Base-by-base conservation (phyloP, 2,329 filamentous ascomycete species). In the Hypoxylon sp. region DNA sequence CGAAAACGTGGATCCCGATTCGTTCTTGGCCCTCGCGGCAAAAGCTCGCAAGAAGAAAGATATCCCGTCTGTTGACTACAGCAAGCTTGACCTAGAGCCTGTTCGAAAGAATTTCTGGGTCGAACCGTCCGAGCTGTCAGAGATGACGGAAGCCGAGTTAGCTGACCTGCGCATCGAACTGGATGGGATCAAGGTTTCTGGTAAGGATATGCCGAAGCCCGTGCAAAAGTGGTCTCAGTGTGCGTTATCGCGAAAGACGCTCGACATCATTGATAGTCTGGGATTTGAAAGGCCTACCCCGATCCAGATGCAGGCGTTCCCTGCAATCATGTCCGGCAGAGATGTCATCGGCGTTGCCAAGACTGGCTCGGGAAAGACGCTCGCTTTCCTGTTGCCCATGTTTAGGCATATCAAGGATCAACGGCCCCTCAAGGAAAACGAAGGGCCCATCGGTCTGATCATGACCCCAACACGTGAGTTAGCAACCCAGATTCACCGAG, bases 381-480 rank as follows among this genome's bases (percentile, higher is more conserved):
- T 98, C 68, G 95, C 95, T 4, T 99, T 98, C 72, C 78, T 97
- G 24, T 83, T 99, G 40, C 95, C 95, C 31, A 97, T 98, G 92
- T 97, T 99, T 73, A 87, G 95, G 53, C 95, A 99, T 73, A 97
- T 98, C 77, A 95, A 94, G 75, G 95, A 98, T 70, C 95, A 99
- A 72, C 82, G 87, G 46, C 87, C 90, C 0, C 79, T 97, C 15
- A 90, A 90, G 68, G 87, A 90, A 38, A 87, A 89, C 61, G 95
- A 99, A 72, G 95, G 95, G 0, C 92, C 95, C 0, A 86, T 99
- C 48, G 88, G 88, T 9, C 76, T 99, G 48, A 90, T 99, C 62
- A 90, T 99, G 83, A 95, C 94, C 10, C 95, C 95, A 0, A 99
- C 95, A 3, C 88, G 95, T 74, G 95, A 99, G 75, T 80, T 99